A percentile compares a stretch with the other conserved stretches of the same genome.
Conservation (phyloP, 371 early-diverging fungal species). For the Mycotypha africana region DNA sequence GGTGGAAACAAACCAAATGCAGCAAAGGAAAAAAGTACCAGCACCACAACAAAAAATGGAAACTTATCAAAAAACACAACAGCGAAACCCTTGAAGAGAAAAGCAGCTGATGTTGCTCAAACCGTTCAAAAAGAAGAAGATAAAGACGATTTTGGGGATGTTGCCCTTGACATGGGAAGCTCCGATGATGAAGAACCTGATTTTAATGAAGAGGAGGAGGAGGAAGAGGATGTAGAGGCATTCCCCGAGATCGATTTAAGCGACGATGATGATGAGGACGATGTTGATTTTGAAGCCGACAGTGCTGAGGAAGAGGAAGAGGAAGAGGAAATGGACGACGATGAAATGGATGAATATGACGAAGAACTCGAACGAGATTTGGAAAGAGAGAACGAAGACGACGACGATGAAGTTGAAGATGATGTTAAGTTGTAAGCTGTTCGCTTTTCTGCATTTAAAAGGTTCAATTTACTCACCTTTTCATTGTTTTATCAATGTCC, state of each 20-base stretch:
- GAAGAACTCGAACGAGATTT: conserved; percentile 29
- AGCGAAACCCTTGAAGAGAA: conserved; percentile 12
- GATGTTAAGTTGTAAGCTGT: conserved; percentile 19
- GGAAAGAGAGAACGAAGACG: conserved; percentile 30
- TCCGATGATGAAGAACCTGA: conserved; percentile 43
- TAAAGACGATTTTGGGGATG: conserved; percentile 41
- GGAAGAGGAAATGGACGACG: conserved; percentile 42
- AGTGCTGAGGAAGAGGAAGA: conserved; percentile 30
- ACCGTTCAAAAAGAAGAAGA: conserved; percentile 30
- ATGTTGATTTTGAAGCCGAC: conserved; percentile 20
- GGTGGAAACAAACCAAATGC: too few species aligned
- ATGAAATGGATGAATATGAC: conserved; percentile 36
- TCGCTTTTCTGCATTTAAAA: background rate
- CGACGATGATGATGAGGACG: conserved; percentile 31
- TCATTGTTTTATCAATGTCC: conserved; percentile 16
- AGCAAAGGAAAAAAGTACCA: background rate
- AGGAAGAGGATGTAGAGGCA: conserved; percentile 34
- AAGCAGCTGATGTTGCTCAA: too few species aligned
- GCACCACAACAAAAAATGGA: background rate
- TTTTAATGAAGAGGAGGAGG: conserved; percentile 11
- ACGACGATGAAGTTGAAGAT: conserved; percentile 41
- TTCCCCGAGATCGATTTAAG: conserved; percentile 39
- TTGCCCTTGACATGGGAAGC: conserved; percentile 42
- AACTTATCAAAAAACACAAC: background rate
- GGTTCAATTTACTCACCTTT: background rate